These are phyloP conservation scores for Polytrichum commune DNA, from an alignment of 225 moss, liverwort and hornwort genomes.

Conservation along the genomic window DNA sequence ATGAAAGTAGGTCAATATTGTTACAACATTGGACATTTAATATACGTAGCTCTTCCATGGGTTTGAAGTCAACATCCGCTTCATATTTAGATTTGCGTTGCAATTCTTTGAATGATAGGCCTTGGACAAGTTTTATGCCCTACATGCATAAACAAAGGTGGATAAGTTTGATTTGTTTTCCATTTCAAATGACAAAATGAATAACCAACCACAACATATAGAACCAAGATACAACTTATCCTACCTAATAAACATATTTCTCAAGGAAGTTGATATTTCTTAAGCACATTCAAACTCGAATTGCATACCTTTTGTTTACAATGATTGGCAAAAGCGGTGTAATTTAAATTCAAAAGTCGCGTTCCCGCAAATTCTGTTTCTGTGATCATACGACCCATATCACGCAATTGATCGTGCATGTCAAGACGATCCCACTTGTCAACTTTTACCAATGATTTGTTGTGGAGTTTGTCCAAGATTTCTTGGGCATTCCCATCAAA, in stretches of 20 bases:
- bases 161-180: not conserved
- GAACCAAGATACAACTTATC: too few relatives aligned
- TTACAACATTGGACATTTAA: not conserved
- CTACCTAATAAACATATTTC: too few relatives aligned
- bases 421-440: not conserved
- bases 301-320: not conserved
- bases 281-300: not conserved
- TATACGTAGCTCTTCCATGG: not conserved
- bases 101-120: not conserved
- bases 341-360: not conserved
- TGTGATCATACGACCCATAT: not conserved
- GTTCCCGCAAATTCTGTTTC: not conserved
- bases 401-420: constrained; percentile 8
- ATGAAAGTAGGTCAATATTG: not conserved
- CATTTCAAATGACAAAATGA: not conserved
- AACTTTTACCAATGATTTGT: constrained; percentile 4
- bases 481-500: not conserved
- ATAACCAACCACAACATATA: not conserved
- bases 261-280: not conserved
- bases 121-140: not conserved
- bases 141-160: not conserved
- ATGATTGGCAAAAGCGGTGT: not conserved
- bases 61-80: not conserved
- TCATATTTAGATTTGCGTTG: not conserved
- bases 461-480: not conserved